Percentiles rank a stretch among this genome's conserved stretches.
Evolutionary conservation across 768 basidiomycete genomes (phyloP).

Genomic region (Boletus huronensis): DNA sequence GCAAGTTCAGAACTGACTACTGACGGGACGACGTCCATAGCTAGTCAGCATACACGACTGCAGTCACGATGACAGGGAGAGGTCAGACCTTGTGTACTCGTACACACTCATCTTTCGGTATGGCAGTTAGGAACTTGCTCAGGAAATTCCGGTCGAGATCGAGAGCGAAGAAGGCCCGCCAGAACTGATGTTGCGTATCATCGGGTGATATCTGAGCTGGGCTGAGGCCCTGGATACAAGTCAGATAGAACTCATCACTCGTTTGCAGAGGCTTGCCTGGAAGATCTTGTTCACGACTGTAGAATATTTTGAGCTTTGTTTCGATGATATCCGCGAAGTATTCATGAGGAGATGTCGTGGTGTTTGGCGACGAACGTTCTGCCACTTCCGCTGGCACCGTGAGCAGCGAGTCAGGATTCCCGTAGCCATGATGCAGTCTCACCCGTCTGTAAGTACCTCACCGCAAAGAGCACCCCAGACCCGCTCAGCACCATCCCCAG

Average conservation of each 20-base stretch:
- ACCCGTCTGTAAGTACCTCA: constrained; percentile 22
- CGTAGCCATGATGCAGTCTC: constrained; percentile 18
- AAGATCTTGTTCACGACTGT: constrained; percentile 48
- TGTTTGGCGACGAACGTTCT: background rate
- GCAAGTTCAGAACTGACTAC: constrained; percentile 47
- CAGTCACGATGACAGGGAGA: background rate
- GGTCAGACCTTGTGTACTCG: constrained; percentile 47
- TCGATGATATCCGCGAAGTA: constrained; percentile 9
- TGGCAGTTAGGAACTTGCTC: constrained; percentile 34
- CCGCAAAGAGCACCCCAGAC: background rate
- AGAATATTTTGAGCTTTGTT: constrained; percentile 46
- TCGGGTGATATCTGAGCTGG: constrained; percentile 44
- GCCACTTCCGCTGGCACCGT: background rate
- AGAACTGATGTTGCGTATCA: constrained; percentile 46
- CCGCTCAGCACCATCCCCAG: constrained; percentile 29
- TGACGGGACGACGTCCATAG: constrained; percentile 20
- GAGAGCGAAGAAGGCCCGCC: constrained; percentile 48
- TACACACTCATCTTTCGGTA: constrained; percentile 50
- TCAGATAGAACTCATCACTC: background rate
- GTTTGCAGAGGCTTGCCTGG: constrained; percentile 27
- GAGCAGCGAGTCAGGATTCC: background rate
- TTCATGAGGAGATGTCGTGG: constrained; percentile 14
- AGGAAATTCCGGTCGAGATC: constrained; percentile 50
- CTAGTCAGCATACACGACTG: constrained; percentile 7
- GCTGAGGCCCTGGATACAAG: constrained; percentile 36